Conservation (phyloP, 1,139 yeast genomes). For the Meyerozyma smithsonii region DNA sequence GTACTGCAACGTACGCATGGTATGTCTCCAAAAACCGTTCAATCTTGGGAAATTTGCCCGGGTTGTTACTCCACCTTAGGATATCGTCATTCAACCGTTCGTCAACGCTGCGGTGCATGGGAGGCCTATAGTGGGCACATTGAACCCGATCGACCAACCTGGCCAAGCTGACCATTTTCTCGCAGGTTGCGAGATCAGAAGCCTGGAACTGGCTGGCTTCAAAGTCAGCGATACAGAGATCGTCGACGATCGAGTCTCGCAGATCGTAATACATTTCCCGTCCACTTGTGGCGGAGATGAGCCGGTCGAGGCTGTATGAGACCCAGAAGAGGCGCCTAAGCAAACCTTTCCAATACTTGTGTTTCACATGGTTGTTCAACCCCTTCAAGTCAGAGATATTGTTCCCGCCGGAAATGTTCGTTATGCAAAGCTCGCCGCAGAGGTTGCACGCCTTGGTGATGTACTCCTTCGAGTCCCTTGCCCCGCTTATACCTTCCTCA, state of each 20-base stretch:
- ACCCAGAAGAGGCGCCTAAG: conserved; percentile 22
- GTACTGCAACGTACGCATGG: conserved; percentile 15
- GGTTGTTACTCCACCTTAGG: not conserved
- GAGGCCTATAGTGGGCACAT: conserved; percentile 19
- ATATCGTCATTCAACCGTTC: conserved; percentile 14
- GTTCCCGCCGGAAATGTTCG: conserved; percentile 19
- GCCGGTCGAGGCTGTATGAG: conserved; percentile 21
- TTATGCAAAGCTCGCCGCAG: conserved; percentile 22
- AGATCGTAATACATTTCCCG: conserved; percentile 19
- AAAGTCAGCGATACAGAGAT: conserved; percentile 15
- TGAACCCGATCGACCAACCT: conserved; percentile 18
- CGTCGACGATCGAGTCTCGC: conserved; percentile 19
- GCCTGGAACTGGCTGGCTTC: conserved; percentile 12
- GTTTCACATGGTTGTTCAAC: conserved; percentile 6
- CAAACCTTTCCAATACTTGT: conserved; percentile 13
- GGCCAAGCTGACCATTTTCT: conserved; percentile 16
- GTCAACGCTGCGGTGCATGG: conserved; percentile 16
- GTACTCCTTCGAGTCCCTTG: conserved; percentile 18
- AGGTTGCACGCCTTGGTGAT: conserved; percentile 20
- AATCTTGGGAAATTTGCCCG: not conserved
- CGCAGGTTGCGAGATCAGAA: conserved; percentile 17
- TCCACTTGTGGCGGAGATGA: conserved; percentile 21
- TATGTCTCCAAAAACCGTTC: conserved; percentile 8
- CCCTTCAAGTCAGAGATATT: conserved; percentile 5
- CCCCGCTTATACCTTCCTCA: conserved; percentile 25